Base-by-base conservation (phyloP, 352 stramenopile species). In the Halophytophthora polymorphica region DNA sequence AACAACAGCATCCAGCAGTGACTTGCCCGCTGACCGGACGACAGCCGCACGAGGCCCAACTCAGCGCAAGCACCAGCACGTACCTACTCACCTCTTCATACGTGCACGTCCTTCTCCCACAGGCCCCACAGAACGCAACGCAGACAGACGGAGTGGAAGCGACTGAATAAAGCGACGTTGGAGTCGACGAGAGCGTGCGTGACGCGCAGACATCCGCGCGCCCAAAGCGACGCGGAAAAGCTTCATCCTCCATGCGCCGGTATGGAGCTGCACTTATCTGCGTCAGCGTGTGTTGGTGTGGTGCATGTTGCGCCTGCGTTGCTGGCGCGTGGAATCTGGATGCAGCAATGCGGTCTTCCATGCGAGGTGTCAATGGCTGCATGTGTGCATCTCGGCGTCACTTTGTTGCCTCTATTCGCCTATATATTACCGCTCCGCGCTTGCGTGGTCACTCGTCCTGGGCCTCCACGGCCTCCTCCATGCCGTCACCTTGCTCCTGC, bases 1-100 rank as follows among this genome's bases (percentile, higher is more conserved):
- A 56, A 58, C 38, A 75, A 73, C 45, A 61, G 56, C 46, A 53
- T 54, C 53, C 58, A 70, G 35, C 13, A 46, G 42, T 66, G 64
- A 70, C 44, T 45, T 14, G 40, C 56, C 29, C 64, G 48, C 41
- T 45, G 22, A 25, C 39, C 50, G 55, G 67, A 52, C 37, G 53
- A 18, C 39, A 50, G 43, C 35, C 45, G 47, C 45, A 48, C 33
- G 3, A 17, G 3, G 33, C 33, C 4, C 33, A 5, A 38, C 33
- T 38, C 33, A 14, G 15, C 13, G 33, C 33, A 38, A n/a, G 2
- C 33, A 17, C n/a, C n/a, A n/a, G n/a, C n/a, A n/a, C n/a, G n/a
- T n/a, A n/a, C n/a, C 33, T 38, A 38, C 33, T 38, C 33, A 38
- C 33, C 15, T 38, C 15, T 31, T 31, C 25, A 31, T 31, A 8